A percentile compares a stretch with the other conserved stretches of the same genome.
These are phyloP conservation scores for Suhomyces taliae DNA, from an alignment of 1,139 yeast species.

Conservation along the genomic window DNA sequence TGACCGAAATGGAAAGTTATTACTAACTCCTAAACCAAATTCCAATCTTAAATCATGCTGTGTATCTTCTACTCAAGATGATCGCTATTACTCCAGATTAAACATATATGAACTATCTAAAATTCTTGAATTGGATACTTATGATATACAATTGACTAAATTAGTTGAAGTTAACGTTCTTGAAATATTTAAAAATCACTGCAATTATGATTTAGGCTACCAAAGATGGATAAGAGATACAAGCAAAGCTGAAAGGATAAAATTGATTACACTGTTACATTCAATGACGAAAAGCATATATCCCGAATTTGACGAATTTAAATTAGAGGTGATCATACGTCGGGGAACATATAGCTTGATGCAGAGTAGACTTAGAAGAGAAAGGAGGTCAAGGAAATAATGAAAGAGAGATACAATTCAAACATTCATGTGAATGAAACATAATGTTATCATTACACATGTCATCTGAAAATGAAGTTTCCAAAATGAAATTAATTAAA, in stretches of 20 bases:
- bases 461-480: too few species aligned
- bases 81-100: conserved; percentile 27
- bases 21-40: neutral
- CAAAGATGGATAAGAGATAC: conserved; percentile 85
- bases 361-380: conserved; percentile 76
- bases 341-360: conserved; percentile 77
- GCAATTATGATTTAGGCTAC: conserved; percentile 70
- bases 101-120: conserved; percentile 30
- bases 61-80: conserved; percentile 3
- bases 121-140: conserved; percentile 25
- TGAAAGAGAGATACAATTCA: too few species aligned
- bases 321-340: conserved; percentile 68
- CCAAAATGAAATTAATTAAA: too few species aligned
- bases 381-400: conserved; percentile 40
- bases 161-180: conserved; percentile 57
- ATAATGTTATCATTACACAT: too few species aligned
- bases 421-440: too few species aligned
- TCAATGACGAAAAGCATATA: conserved; percentile 47
- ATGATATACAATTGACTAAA: conserved; percentile 26
- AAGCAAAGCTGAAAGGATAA: conserved; percentile 47
- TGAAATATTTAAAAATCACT: conserved; percentile 52
- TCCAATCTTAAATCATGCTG: neutral
- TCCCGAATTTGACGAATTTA: conserved; percentile 48
- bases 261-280: conserved; percentile 51
- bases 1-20: neutral